Conservation (phyloP, 495 filamentous ascomycete species). For the Talaromyces stipitatus region DNA sequence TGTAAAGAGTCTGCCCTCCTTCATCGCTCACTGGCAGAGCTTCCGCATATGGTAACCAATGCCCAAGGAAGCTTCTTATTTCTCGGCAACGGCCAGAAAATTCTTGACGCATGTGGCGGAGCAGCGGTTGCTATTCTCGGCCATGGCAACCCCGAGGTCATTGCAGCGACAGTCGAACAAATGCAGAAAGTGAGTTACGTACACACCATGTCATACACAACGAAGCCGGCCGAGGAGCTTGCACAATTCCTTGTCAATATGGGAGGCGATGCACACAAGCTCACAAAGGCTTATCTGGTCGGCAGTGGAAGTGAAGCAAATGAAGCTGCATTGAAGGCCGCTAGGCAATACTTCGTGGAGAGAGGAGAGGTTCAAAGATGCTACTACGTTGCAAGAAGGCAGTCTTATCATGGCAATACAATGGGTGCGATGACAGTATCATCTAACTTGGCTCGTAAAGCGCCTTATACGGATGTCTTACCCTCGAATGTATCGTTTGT, state of each 20-base stretch:
- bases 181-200: constrained; percentile 29
- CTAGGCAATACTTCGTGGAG: constrained; percentile 34
- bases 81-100: constrained; percentile 40
- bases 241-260: constrained; percentile 36
- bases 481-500: constrained; percentile 49
- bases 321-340: constrained; percentile 50
- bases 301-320: constrained; percentile 40
- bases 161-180: constrained; percentile 22
- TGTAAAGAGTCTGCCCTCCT: constrained; percentile 8
- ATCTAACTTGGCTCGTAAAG: constrained; percentile 53
- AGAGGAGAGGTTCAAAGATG: constrained; percentile 29
- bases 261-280: constrained; percentile 15
- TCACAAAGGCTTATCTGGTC: constrained; percentile 21
- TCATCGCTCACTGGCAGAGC: constrained; percentile 16
- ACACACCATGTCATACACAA: constrained; percentile 33
- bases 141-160: constrained; percentile 33
- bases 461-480: constrained; percentile 55
- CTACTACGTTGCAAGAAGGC: constrained; percentile 53
- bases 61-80: constrained; percentile 16
- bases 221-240: constrained; percentile 22
- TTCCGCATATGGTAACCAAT: constrained; percentile 13
- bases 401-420: constrained; percentile 66
- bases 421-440: constrained; percentile 56
- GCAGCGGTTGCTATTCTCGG: constrained; percentile 33
- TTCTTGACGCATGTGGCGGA: constrained; percentile 45